Conservation (phyloP, 257 asterid genomes). For the Osmanthus fragrans region DNA sequence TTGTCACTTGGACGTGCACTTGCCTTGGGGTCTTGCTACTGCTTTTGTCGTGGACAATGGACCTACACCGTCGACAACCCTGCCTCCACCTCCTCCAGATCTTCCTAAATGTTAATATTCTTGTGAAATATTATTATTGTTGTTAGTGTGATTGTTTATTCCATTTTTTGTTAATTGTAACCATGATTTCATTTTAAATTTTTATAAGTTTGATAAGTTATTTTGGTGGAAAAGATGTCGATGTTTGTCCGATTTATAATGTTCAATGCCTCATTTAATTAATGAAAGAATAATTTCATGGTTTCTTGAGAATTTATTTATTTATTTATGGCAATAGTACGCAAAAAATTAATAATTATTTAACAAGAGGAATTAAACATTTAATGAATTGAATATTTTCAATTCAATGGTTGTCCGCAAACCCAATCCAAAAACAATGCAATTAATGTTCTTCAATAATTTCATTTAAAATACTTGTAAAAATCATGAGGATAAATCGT, state of each 20-base stretch:
- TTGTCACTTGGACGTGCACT: slow-evolving; percentile 78
- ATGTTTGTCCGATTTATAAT: neutral
- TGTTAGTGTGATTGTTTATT: slow-evolving; percentile 1
- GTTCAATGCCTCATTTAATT: neutral
- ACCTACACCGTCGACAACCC: slow-evolving; percentile 45
- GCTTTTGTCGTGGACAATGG: slow-evolving; percentile 77
- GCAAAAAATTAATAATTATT: neutral
- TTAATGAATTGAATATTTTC: neutral
- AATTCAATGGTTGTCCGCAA: neutral
- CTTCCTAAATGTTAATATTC: slow-evolving; percentile 50
- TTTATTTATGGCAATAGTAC: too few relatives aligned
- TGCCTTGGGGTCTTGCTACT: slow-evolving; percentile 71
- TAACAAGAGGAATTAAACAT: neutral
- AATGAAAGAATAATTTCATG: neutral
- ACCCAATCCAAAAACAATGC: neutral
- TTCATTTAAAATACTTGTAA: neutral
- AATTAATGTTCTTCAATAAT: neutral
- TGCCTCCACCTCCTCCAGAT: slow-evolving; percentile 80
- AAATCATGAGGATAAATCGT: neutral
- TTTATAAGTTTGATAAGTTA: neutral
- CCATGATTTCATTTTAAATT: neutral
- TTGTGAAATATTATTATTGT: neutral
- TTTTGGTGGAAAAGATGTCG: neutral
- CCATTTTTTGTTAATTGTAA: neutral
- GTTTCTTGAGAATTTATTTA: neutral